Conservation (phyloP, 257 asterid genomes). For the Cynanchum wilfordii region DNA sequence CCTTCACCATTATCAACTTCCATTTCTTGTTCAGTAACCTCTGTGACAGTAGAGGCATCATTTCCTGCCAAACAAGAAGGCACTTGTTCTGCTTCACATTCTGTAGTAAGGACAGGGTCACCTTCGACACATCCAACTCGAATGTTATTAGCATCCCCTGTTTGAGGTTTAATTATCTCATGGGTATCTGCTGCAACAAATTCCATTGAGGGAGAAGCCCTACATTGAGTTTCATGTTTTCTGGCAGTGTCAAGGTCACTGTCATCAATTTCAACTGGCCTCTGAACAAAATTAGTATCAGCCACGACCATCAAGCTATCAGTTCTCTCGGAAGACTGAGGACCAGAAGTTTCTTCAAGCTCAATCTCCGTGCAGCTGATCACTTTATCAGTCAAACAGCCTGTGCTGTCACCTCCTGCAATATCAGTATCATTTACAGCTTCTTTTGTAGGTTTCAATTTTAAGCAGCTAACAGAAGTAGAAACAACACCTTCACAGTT, state of each 20-base stretch:
- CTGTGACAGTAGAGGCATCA: neutral
- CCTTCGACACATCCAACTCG: neutral
- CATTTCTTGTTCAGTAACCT: slow-evolving; percentile 3
- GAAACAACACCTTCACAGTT: slow-evolving; percentile 2
- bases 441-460: neutral
- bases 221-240: neutral
- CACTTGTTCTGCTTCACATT: neutral
- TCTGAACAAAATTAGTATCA: neutral
- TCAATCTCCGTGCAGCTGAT: slow-evolving; percentile 2
- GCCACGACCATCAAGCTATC: neutral
- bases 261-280: slow-evolving; percentile 8
- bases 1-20: neutral
- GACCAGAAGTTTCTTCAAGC: neutral
- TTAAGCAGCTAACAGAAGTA: slow-evolving; percentile 2
- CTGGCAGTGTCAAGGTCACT: neutral
- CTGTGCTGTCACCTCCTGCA: slow-evolving; percentile 1
- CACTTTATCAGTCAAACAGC: neutral
- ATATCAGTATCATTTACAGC: neutral
- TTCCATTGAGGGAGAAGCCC: too few relatives aligned
- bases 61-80: neutral
- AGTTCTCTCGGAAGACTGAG: neutral
- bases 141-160: neutral
- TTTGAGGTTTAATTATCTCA: too few relatives aligned
- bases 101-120: neutral
- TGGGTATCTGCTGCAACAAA: too few relatives aligned